Conservation (phyloP, 1,284 basidiomycete species). For the Puccinia coronata region DNA sequence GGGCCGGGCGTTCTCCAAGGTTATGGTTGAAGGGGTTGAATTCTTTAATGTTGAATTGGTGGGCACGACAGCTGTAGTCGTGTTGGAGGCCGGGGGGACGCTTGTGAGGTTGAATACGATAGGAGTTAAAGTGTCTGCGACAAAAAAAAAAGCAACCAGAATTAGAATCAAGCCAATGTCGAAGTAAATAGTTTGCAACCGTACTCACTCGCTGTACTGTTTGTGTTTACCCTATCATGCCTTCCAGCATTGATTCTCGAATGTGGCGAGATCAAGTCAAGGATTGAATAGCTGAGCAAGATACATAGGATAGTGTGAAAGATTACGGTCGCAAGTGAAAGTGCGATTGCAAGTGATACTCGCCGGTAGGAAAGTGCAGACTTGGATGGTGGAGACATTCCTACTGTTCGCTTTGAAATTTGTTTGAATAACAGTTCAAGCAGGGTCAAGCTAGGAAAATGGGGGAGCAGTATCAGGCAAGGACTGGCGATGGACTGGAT, state of each 20-base stretch:
- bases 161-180: neutral
- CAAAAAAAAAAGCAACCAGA: neutral
- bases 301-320: conserved; percentile 33
- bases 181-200: neutral
- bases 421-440: too few species aligned
- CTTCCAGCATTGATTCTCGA: conserved; percentile 23
- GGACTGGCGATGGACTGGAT: too few species aligned
- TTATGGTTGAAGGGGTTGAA: neutral
- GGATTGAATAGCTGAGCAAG: conserved; percentile 33
- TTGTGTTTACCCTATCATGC: neutral
- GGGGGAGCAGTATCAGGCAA: neutral
- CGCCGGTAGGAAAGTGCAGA: conserved; percentile 5
- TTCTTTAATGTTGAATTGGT: neutral
- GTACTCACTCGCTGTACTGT: neutral
- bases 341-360: neutral
- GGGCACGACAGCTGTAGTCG: neutral
- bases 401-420: neutral
- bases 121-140: neutral
- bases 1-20: neutral
- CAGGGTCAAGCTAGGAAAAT: too few species aligned
- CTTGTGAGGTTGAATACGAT: neutral
- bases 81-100: neutral
- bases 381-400: conserved; percentile 17
- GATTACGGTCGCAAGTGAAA: conserved; percentile 23
- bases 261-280: conserved; percentile 39